Evolutionary conservation across 352 stramenopile genomes (phyloP), one percentile per base, ranked within the genome.

Genomic region (Sclerospora graminicola): DNA sequence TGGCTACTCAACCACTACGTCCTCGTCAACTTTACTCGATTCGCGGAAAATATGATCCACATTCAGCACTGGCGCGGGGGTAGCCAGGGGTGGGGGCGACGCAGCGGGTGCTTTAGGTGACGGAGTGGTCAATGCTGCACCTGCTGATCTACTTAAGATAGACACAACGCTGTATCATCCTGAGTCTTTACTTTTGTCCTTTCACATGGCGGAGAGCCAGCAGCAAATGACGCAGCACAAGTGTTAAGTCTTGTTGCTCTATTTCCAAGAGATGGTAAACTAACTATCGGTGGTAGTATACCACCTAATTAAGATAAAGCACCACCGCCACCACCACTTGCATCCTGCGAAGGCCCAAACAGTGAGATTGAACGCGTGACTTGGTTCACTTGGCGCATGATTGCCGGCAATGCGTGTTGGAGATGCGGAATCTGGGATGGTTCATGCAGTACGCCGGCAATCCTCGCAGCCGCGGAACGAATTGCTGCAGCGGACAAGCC

Each of bases 401-500:
- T 90, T 43, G 96, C 77, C 1, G n/a, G n/a, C n/a, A n/a, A n/a
- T n/a, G n/a, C n/a, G n/a, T n/a, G n/a, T n/a, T n/a, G n/a, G n/a
- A n/a, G n/a, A n/a, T n/a, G n/a, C n/a, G n/a, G n/a, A n/a, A n/a
- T n/a, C n/a, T n/a, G n/a, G n/a, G n/a, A n/a, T 99, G 85, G 48
- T 98, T 97, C 19, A 83, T 95, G 61, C 95, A 98, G 61, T 98
- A 99, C 41, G 97, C 95, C 8, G 95, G 96, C 48, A 97, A 87
- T 50, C 98, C 94, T 27, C 94, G 86, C 14, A 99, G 67, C 11
- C 95, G 74, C 15, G 83, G 81, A 46, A 98, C 96, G 66, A 99
- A 98, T 64, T 99, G 94, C 63, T 99, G 94, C 28, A 99, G 58
- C 15, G 95, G 95, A 52, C 97, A 97, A 41, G 97, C 97, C n/a